Evolutionary conservation across 164 flowering plant genomes (phyloP), one percentile per base, ranked within the genome.

Genomic region (Nymphaea thermarum): DNA sequence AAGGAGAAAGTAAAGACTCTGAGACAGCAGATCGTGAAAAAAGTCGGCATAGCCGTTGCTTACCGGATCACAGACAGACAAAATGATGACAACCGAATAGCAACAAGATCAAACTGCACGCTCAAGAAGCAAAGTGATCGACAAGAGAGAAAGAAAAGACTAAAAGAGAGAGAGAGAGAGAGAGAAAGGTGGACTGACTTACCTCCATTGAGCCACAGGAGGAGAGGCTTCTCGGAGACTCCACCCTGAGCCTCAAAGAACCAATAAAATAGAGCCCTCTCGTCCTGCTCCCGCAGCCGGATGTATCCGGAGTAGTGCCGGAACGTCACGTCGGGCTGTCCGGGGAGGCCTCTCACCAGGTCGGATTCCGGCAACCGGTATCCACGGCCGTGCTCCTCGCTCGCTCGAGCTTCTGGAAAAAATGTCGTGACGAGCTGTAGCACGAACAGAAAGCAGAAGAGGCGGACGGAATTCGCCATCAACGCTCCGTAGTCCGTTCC

Each of bases 121-220:
- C 36, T 25, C 36, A 25, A 25, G 36, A 25, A 25, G 36, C 36
- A 25, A 25, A 25, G 36, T 25, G 36, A 25, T 25, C 36, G 36
- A 25, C 36, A 25, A 60, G 63, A 59, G 59, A 25, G 36, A 25
- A 25, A 7, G 55, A 47, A 45, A 10, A 45, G 51, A 45, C 5
- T 4, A 12, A 47, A 12, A 47, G 55, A 47, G 55, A 47, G 55
- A 47, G 55, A 47, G 55, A 47, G 55, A 47, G 55, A 47, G 55
- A 47, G 55, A 47, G 55, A 47, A 14, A 47, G 55, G 44, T 60
- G 67, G 60, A 67, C 25, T 25, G 14, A 75, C 44, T 17, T 12
- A 86, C 90, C 90, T 81, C 90, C 90, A 65, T 84, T 86, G 71
- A 85, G 85, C 89, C 86, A 85, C n/a, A 85, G 83, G 3, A 83